These are phyloP conservation scores for Exophiala lecanii-corni DNA, from an alignment of 2,329 filamentous ascomycete species.

Conservation along the genomic window DNA sequence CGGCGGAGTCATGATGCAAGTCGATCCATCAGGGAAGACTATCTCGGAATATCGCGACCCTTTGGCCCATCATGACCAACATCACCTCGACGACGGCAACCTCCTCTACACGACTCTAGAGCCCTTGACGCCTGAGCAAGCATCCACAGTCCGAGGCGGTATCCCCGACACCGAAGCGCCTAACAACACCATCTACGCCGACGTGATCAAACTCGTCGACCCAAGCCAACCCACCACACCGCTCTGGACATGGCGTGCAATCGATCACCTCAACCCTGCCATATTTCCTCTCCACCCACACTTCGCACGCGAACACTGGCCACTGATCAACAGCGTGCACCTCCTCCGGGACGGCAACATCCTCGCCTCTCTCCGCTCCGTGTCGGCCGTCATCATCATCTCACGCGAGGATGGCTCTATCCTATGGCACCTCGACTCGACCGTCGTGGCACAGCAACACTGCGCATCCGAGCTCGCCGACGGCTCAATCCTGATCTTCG, in stretches of 20 bases:
- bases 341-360: constrained; percentile 39
- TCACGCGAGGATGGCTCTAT: constrained; percentile 37
- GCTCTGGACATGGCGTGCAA: constrained; percentile 42
- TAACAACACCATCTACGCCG: constrained; percentile 37
- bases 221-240: constrained; percentile 31
- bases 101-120: constrained; percentile 43
- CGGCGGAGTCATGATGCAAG: constrained; percentile 43
- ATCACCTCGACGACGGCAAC: constrained; percentile 41
- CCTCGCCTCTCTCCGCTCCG: constrained; percentile 40
- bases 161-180: constrained; percentile 36
- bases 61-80: constrained; percentile 44
- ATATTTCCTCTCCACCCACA: constrained; percentile 39
- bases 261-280: constrained; percentile 37
- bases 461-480: constrained; percentile 39
- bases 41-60: constrained; percentile 39
- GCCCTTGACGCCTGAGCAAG: constrained; percentile 34
- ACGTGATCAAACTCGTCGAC: constrained; percentile 43
- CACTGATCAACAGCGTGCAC: constrained; percentile 43
- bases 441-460: constrained; percentile 43
- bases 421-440: constrained; percentile 40
- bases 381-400: constrained; percentile 43
- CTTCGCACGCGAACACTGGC: constrained; percentile 41
- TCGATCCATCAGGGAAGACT: constrained; percentile 36
- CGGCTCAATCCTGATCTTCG: constrained; percentile 45
- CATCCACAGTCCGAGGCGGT: constrained; percentile 37